Percentiles rank a stretch among this genome's conserved stretches.
These are phyloP conservation scores for Wickerhamomyces rabaulensis DNA, from an alignment of 805 yeast genomes.

Conservation along the genomic window DNA sequence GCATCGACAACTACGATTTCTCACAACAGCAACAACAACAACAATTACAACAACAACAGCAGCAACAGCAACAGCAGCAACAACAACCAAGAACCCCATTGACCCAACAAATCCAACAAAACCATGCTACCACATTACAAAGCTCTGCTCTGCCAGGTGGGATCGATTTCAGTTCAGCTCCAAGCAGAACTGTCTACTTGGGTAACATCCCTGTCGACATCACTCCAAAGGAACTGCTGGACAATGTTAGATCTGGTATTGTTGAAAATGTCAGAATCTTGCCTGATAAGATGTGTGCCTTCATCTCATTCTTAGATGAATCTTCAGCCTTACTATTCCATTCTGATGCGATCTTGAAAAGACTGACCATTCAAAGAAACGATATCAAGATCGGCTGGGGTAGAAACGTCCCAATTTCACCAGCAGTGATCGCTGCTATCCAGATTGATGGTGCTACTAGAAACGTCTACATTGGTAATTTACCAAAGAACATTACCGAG, in stretches of 20 bases:
- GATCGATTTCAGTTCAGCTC: slow-evolving; percentile 39
- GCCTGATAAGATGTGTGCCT: slow-evolving; percentile 86
- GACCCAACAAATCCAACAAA: neutral
- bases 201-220: slow-evolving; percentile 85
- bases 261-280: slow-evolving; percentile 74
- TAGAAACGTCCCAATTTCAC: slow-evolving; percentile 66
- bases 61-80: neutral
- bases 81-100: neutral
- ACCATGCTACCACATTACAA: neutral
- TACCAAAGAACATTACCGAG: slow-evolving; percentile 63
- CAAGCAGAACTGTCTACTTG: slow-evolving; percentile 82
- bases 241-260: slow-evolving; percentile 88
- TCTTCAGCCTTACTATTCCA: slow-evolving; percentile 87
- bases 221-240: slow-evolving; percentile 74
- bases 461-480: slow-evolving; percentile 83
- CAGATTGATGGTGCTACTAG: slow-evolving; percentile 87
- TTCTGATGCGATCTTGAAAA: slow-evolving; percentile 85
- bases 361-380: slow-evolving; percentile 72
- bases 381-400: slow-evolving; percentile 95
- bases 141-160: slow-evolving; percentile 2
- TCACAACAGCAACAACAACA: neutral
- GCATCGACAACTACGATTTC: neutral
- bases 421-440: slow-evolving; percentile 71
- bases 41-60: neutral
- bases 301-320: slow-evolving; percentile 83